These are phyloP conservation scores for Coniferiporia weirii DNA, from an alignment of 1,284 basidiomycete genomes.

Conservation along the genomic window DNA sequence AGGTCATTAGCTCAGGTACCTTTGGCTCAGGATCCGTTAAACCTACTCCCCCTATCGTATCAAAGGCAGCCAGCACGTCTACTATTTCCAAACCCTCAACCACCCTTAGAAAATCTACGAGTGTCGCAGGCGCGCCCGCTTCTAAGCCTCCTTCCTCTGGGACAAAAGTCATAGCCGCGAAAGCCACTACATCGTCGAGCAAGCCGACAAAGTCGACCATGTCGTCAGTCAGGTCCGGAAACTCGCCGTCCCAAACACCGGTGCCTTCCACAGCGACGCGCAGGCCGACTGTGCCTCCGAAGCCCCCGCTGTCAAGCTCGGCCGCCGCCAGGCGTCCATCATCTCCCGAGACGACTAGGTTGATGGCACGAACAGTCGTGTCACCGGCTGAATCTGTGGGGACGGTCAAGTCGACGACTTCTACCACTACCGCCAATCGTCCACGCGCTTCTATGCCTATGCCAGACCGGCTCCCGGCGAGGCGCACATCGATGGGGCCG, in stretches of 20 bases:
- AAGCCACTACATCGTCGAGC: slow-evolving; percentile 33
- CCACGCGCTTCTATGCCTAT: slow-evolving; percentile 53
- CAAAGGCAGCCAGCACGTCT: slow-evolving; percentile 35
- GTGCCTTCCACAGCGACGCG: slow-evolving; percentile 9
- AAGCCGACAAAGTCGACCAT: slow-evolving; percentile 33
- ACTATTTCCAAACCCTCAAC: slow-evolving; percentile 24
- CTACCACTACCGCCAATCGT: slow-evolving; percentile 33
- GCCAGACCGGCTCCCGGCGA: slow-evolving; percentile 40
- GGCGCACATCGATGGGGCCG: slow-evolving; percentile 26
- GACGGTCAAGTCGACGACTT: slow-evolving; percentile 27
- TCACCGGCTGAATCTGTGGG: slow-evolving; percentile 46
- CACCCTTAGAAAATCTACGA: slow-evolving; percentile 45
- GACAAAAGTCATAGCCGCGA: not conserved
- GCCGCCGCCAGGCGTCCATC: slow-evolving; percentile 26
- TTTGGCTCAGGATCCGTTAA: slow-evolving; percentile 57
- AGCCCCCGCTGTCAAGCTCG: slow-evolving; percentile 23
- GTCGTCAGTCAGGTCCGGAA: slow-evolving; percentile 32
- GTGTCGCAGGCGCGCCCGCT: slow-evolving; percentile 33
- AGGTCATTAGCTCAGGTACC: slow-evolving; percentile 66
- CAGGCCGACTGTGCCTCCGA: slow-evolving; percentile 12
- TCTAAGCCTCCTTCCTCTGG: slow-evolving; percentile 8
- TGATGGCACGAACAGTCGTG: slow-evolving; percentile 32
- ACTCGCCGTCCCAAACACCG: slow-evolving; percentile 31
- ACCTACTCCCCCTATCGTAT: slow-evolving; percentile 34
- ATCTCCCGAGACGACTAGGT: slow-evolving; percentile 32